These are phyloP conservation scores for Dactylonectria macrodidyma DNA, from an alignment of 2,329 filamentous ascomycete genomes.

Conservation along the genomic window DNA sequence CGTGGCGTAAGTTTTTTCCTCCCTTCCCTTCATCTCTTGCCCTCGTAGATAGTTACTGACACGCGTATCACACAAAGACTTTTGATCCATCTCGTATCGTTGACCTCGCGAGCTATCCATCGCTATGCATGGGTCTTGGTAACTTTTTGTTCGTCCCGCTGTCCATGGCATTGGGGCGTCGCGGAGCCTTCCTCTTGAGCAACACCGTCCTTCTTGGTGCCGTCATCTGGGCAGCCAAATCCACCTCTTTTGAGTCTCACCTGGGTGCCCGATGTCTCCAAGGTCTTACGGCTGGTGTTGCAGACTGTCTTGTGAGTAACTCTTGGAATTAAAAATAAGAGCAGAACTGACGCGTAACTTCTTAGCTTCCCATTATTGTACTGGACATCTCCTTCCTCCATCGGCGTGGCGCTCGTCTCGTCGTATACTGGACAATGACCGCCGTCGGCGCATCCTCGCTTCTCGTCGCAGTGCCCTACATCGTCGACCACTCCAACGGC, in stretches of 20 bases:
- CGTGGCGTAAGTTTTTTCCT: not conserved
- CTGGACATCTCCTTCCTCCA: slow-evolving; percentile 6
- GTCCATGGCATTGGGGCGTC: not conserved
- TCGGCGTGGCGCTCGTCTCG: not conserved
- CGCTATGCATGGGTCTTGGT: not conserved
- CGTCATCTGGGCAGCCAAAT: slow-evolving; percentile 5
- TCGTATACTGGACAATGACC: not conserved
- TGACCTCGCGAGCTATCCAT: slow-evolving; percentile 1
- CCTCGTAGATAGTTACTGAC: not conserved
- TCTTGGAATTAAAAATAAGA: not conserved
- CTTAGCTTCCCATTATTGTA: not conserved
- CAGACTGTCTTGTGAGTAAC: not conserved
- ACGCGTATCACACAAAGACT: not conserved
- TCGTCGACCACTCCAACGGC: not conserved
- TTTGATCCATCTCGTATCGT: slow-evolving; percentile 1
- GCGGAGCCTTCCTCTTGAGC: not conserved
- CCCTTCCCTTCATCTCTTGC: not conserved
- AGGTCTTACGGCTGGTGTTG: not conserved
- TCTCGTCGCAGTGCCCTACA: not conserved
- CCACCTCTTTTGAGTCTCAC: not conserved
- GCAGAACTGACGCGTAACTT: not conserved
- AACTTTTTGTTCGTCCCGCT: slow-evolving; percentile 1
- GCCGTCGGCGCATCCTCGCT: not conserved
- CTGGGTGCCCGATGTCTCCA: slow-evolving; percentile 1
- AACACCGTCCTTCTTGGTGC: not conserved